A percentile compares a stretch with the other conserved stretches of the same genome.
Evolutionary conservation across 352 stramenopile genomes (phyloP).

Genomic region (Phytopythium aichiense): DNA sequence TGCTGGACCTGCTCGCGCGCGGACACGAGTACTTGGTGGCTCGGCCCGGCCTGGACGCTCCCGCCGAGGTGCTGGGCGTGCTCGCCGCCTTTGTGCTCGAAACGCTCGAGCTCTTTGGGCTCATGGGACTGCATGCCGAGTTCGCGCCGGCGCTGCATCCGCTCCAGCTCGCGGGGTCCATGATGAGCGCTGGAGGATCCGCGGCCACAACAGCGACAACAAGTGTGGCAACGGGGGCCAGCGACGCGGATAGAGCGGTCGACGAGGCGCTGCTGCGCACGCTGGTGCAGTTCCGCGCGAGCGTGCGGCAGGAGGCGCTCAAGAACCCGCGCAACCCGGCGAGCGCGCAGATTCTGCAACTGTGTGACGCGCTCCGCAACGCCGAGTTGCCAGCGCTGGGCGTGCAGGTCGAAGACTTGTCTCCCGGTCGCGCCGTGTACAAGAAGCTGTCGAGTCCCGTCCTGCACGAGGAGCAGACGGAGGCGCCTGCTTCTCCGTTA

Average conservation of each 20-base stretch:
- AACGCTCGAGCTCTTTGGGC: constrained; percentile 59
- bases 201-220: neutral
- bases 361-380: constrained; percentile 67
- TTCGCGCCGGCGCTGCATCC: constrained; percentile 23
- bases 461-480: constrained; percentile 14
- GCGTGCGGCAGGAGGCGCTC: constrained; percentile 54
- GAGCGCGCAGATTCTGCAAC: constrained; percentile 39
- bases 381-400: constrained; percentile 46
- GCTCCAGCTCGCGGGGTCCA: constrained; percentile 2
- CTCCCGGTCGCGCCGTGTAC: constrained; percentile 52
- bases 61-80: constrained; percentile 52
- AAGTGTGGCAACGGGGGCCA: neutral
- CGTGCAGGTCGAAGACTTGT: constrained; percentile 67
- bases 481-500: constrained; percentile 1
- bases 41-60: constrained; percentile 22
- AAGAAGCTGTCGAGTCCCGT: constrained; percentile 48
- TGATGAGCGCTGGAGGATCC: constrained; percentile 12
- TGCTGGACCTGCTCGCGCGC: constrained; percentile 70
- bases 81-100: constrained; percentile 69
- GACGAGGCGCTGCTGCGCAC: constrained; percentile 36
- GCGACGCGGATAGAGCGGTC: constrained; percentile 14
- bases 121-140: constrained; percentile 46
- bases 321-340: constrained; percentile 31
- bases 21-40: constrained; percentile 57
- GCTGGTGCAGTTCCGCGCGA: constrained; percentile 59